phyloP scores from a whole-genome alignment of 306 rosid genomes.

The Nissolia schottii region DNA sequence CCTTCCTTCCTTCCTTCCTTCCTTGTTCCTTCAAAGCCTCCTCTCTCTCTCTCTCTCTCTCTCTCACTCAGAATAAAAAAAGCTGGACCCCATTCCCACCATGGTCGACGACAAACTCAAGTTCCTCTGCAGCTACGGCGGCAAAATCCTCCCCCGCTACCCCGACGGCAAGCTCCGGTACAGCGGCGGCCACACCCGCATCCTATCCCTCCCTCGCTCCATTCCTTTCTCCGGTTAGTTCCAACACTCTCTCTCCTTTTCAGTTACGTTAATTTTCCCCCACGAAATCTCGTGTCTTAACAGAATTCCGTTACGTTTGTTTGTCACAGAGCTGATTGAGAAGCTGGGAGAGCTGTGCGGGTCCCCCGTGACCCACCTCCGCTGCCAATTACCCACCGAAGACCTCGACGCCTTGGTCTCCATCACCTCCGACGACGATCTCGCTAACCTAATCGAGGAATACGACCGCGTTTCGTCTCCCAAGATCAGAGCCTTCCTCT shows the following conservation, averaged over 20 bases:
- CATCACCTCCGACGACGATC: constrained; percentile 86
- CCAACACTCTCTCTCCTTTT: neutral
- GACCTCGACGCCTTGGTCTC: constrained; percentile 93
- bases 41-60: neutral
- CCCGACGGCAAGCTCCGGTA: constrained; percentile 97
- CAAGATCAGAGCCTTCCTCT: constrained; percentile 82
- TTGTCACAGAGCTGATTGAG: constrained; percentile 53
- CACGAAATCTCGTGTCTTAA: neutral
- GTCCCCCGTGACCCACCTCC: constrained; percentile 50
- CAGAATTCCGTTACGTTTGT: neutral
- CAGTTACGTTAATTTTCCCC: neutral
- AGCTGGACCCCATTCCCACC: neutral
- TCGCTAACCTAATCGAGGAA: constrained; percentile 79
- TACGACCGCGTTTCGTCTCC: constrained; percentile 55
- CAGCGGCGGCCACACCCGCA: constrained; percentile 86
- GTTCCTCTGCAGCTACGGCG: constrained; percentile 89
- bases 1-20: too few relatives aligned
- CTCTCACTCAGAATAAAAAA: neutral
- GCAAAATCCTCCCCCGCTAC: constrained; percentile 88
- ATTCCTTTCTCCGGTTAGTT: constrained; percentile 70
- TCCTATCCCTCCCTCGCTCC: constrained; percentile 70
- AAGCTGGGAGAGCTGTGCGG: constrained; percentile 77
- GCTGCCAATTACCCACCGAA: constrained; percentile 86
- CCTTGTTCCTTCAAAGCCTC: neutral
- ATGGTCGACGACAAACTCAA: constrained; percentile 32